Evolutionary conservation across 306 rosid species (phyloP).

Genomic region (Adenanthera pavonina): DNA sequence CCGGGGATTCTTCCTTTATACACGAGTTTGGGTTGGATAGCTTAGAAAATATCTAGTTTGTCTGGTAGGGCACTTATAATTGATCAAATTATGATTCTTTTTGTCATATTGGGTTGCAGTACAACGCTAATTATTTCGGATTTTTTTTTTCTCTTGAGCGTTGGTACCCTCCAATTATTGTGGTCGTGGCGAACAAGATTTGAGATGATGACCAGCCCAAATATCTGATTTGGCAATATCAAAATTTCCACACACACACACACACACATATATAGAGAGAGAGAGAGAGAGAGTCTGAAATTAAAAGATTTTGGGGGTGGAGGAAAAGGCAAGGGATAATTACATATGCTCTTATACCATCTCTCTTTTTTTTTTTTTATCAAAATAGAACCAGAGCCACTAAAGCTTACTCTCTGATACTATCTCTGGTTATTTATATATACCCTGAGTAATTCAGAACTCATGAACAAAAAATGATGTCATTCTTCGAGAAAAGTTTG

Average conservation of each 20-base stretch:
- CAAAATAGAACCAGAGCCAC: no score
- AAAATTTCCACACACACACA: not conserved
- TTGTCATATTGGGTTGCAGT: conserved; percentile 17
- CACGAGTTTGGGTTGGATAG: conserved; percentile 19
- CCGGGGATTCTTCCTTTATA: not conserved
- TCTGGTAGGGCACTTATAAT: not conserved
- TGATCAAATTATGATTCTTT: not conserved
- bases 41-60: conserved; percentile 16
- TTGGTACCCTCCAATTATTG: not conserved
- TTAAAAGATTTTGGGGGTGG: not conserved
- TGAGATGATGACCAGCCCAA: not conserved
- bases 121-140: not conserved
- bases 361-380: no score
- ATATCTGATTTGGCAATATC: not conserved
- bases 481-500: no score
- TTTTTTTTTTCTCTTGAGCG: not conserved
- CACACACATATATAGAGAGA: no score
- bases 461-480: no score
- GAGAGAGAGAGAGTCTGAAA: not conserved
- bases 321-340: not conserved
- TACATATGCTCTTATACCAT: not conserved
- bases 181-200: not conserved
- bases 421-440: no score
- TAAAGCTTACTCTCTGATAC: no score
- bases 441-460: no score